Percentiles rank a stretch among this genome's conserved stretches.
Conservation (phyloP, 2,329 filamentous ascomycete genomes). For the Phoma sp. region DNA sequence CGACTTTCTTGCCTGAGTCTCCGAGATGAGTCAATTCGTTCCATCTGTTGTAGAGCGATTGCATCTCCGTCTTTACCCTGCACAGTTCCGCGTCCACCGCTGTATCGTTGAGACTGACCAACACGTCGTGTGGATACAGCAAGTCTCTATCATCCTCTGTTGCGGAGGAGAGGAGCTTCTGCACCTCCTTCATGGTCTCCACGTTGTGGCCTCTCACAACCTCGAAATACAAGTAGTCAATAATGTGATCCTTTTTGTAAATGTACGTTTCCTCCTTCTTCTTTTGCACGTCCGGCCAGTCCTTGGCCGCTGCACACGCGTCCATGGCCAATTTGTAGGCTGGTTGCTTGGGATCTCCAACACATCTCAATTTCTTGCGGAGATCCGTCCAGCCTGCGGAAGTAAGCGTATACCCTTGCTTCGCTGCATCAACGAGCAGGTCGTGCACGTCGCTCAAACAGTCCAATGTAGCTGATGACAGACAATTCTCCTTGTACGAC, state of each 20-base stretch:
- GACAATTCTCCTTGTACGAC: slow-evolving; percentile 59
- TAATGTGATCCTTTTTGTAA: slow-evolving; percentile 57
- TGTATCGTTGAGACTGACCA: background rate
- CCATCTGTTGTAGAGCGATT: slow-evolving; percentile 18
- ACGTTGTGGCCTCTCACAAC: slow-evolving; percentile 56
- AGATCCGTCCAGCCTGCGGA: slow-evolving; percentile 57
- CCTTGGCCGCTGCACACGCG: slow-evolving; percentile 24
- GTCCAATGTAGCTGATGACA: slow-evolving; percentile 32
- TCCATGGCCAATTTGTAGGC: slow-evolving; percentile 46
- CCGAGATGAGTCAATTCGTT: background rate
- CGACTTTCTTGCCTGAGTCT: background rate
- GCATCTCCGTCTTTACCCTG: slow-evolving; percentile 1
- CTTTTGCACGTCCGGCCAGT: slow-evolving; percentile 21
- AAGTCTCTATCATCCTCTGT: slow-evolving; percentile 34
- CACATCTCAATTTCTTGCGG: slow-evolving; percentile 61
- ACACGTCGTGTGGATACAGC: slow-evolving; percentile 15
- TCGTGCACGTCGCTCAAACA: slow-evolving; percentile 53
- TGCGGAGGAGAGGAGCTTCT: slow-evolving; percentile 21
- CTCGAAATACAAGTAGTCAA: slow-evolving; percentile 68
- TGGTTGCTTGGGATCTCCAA: slow-evolving; percentile 60
- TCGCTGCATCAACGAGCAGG: slow-evolving; percentile 54
- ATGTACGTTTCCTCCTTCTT: slow-evolving; percentile 29
- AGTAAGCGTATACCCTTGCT: slow-evolving; percentile 59
- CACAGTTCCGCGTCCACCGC: slow-evolving; percentile 22
- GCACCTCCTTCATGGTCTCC: slow-evolving; percentile 37